Evolutionary conservation across 306 rosid genomes (phyloP).

Genomic region (Vachellia collinsii): DNA sequence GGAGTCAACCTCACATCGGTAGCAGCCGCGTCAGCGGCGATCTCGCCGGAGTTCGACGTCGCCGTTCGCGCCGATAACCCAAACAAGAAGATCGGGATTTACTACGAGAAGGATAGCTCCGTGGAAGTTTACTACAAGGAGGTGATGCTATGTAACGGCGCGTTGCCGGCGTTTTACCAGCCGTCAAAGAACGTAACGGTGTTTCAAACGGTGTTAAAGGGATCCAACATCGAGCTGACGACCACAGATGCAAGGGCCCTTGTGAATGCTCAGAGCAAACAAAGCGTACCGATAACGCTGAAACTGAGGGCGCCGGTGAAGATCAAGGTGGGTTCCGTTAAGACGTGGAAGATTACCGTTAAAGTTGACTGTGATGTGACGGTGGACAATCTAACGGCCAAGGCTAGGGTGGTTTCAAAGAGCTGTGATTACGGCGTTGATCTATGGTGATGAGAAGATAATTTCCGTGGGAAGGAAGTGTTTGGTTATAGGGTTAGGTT

Average conservation of each 20-base stretch:
- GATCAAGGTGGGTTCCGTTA: slow-evolving; percentile 57
- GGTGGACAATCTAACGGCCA: slow-evolving; percentile 58
- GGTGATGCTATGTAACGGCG: slow-evolving; percentile 51
- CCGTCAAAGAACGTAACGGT: slow-evolving; percentile 65
- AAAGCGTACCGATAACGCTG: slow-evolving; percentile 54
- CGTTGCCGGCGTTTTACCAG: slow-evolving; percentile 67
- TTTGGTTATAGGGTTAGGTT: slow-evolving; percentile 8
- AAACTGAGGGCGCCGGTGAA: slow-evolving; percentile 53
- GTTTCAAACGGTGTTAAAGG: slow-evolving; percentile 49
- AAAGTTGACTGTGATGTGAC: slow-evolving; percentile 53
- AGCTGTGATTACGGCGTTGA: slow-evolving; percentile 49
- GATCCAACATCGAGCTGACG: slow-evolving; percentile 43
- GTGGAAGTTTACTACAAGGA: slow-evolving; percentile 44
- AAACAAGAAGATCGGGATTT: slow-evolving; percentile 65
- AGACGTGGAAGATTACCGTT: slow-evolving; percentile 61
- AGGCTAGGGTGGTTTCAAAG: slow-evolving; percentile 51
- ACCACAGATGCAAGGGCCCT: slow-evolving; percentile 32
- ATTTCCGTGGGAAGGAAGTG: neutral
- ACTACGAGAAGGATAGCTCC: slow-evolving; percentile 56
- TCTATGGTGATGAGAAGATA: slow-evolving; percentile 32
- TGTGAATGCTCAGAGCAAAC: slow-evolving; percentile 40
- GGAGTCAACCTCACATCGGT: slow-evolving; percentile 55
- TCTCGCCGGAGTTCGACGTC: slow-evolving; percentile 59
- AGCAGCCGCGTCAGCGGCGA: neutral
- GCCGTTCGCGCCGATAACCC: slow-evolving; percentile 56